Evolutionary conservation across 129 eudicot genomes (phyloP).

Genomic region (Escallonia herrerae): DNA sequence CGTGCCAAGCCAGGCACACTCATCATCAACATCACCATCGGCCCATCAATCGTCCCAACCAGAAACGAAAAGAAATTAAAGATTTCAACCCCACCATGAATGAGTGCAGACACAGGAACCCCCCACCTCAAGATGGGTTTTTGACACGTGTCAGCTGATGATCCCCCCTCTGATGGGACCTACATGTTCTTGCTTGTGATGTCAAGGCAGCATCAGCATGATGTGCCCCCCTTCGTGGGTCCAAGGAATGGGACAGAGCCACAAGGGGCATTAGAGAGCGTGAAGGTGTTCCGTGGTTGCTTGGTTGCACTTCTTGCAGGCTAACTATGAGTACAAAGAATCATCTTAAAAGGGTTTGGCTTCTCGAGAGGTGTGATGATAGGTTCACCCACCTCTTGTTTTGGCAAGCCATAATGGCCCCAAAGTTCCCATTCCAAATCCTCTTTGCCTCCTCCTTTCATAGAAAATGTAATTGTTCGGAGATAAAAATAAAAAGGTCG

Average conservation of each 20-base stretch:
- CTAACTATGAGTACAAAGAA: background rate
- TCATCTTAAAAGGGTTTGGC: background rate
- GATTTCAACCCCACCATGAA: background rate
- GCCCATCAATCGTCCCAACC: conserved; percentile 7
- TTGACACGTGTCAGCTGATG: background rate
- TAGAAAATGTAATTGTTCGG: too few relatives aligned
- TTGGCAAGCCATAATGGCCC: conserved; percentile 3
- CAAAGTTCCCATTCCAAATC: background rate
- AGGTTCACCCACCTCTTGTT: conserved; percentile 1
- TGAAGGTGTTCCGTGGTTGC: background rate
- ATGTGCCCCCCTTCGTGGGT: background rate
- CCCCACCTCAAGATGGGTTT: background rate
- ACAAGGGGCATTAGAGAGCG: background rate
- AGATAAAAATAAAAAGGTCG: too few relatives aligned
- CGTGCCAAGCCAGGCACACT: conserved; percentile 35
- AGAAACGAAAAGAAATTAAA: background rate
- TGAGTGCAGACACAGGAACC: background rate
- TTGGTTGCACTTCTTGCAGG: background rate
- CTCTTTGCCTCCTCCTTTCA: background rate
- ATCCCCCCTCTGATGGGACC: background rate
- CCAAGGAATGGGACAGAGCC: background rate
- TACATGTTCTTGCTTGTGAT: background rate
- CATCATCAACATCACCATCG: conserved; percentile 25
- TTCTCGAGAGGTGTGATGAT: conserved; percentile 1
- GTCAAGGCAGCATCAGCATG: background rate